Conservation (phyloP, 2,329 filamentous ascomycete genomes). For the Fusarium citri region DNA sequence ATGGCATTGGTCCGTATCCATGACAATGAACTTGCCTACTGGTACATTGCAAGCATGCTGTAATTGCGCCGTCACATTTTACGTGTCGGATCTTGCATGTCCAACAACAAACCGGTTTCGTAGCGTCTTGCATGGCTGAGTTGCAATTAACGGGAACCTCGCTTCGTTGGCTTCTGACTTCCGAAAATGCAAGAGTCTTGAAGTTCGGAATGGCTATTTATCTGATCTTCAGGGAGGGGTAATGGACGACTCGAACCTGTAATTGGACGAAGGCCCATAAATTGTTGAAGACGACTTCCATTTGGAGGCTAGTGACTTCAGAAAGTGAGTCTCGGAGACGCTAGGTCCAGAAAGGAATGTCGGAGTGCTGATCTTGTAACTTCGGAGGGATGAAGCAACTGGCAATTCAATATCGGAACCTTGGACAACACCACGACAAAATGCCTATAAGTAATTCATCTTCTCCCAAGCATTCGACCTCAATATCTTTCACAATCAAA, state of each 20-base stretch:
- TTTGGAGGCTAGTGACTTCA: not conserved
- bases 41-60: not conserved
- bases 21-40: not conserved
- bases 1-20: not conserved
- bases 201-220: not conserved
- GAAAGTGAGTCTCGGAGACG: not conserved
- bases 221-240: not conserved
- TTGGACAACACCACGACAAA: not conserved
- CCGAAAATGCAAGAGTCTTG: not conserved
- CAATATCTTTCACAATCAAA: accelerated
- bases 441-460: not conserved
- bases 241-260: accelerated
- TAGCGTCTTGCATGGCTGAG: not conserved
- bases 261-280: not conserved
- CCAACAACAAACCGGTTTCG: not conserved
- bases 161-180: not conserved
- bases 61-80: not conserved
- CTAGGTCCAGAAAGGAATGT: not conserved
- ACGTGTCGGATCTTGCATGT: not conserved
- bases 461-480: accelerated
- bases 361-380: not conserved
- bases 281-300: not conserved
- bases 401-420: not conserved
- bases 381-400: not conserved
- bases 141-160: not conserved